phyloP scores from a whole-genome alignment of 2,329 filamentous ascomycete species.

The Nigrograna mackinnonii region DNA sequence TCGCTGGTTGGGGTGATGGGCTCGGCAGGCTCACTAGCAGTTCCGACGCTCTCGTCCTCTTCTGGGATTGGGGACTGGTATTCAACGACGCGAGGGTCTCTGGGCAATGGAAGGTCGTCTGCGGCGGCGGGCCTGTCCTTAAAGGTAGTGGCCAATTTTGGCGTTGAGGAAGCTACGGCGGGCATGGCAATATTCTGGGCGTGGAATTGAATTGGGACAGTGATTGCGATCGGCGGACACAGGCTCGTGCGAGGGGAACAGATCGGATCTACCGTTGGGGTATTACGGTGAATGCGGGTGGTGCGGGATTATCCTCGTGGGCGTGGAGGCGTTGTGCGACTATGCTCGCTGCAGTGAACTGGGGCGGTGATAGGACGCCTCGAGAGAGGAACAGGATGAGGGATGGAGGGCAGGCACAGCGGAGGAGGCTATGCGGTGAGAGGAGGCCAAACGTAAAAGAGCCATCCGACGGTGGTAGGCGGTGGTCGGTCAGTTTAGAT shows the following conservation, averaged over 20 bases:
- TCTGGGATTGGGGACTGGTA: slow-evolving; percentile 37
- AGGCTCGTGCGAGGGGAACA: slow-evolving; percentile 7
- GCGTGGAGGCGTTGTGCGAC: slow-evolving; percentile 11
- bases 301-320: slow-evolving; percentile 8
- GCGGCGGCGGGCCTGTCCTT: slow-evolving; percentile 20
- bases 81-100: slow-evolving; percentile 30
- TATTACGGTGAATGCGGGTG: background rate
- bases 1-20: slow-evolving; percentile 44
- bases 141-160: slow-evolving; percentile 21
- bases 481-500: background rate
- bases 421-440: slow-evolving; percentile 9
- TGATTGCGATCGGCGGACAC: slow-evolving; percentile 14
- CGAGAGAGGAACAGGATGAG: slow-evolving; percentile 22
- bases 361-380: slow-evolving; percentile 33
- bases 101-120: slow-evolving; percentile 22
- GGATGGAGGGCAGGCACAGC: slow-evolving; percentile 20
- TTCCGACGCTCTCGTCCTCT: slow-evolving; percentile 43
- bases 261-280: slow-evolving; percentile 4
- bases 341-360: slow-evolving; percentile 40
- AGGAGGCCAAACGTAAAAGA: slow-evolving; percentile 24
- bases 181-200: slow-evolving; percentile 25
- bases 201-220: background rate
- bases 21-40: slow-evolving; percentile 42
- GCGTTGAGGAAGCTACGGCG: slow-evolving; percentile 15
- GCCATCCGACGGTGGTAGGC: slow-evolving; percentile 35